A percentile compares a stretch with the other conserved stretches of the same genome.
Evolutionary conservation across 768 basidiomycete species (phyloP).

Genomic region (Tephrocybe sp.): DNA sequence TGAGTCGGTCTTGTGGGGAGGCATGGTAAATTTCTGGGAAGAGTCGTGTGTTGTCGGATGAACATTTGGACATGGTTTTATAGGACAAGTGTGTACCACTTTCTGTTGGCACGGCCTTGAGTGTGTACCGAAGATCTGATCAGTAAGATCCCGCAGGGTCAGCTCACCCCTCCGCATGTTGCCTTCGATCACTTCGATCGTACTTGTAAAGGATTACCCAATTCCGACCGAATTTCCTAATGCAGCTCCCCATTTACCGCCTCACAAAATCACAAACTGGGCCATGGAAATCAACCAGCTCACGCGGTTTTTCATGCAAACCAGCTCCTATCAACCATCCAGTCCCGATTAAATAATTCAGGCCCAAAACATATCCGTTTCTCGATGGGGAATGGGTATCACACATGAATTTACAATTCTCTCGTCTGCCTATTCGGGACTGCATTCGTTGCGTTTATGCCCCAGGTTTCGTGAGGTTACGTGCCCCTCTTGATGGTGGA

Average conservation of each 20-base stretch:
- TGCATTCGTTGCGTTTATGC: too few relatives aligned
- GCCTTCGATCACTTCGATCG: constrained; percentile 9
- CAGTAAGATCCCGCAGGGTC: constrained; percentile 1
- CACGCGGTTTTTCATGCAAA: too few relatives aligned
- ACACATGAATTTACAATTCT: constrained; percentile 1
- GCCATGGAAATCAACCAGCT: too few relatives aligned
- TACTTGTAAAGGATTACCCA: constrained; percentile 7
- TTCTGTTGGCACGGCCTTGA: constrained; percentile 7
- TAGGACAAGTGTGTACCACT: neutral
- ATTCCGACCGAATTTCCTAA: constrained; percentile 11
- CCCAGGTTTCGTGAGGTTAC: too few relatives aligned
- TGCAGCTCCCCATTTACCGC: neutral
- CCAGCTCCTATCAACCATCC: too few relatives aligned
- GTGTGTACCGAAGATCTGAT: constrained; percentile 8
- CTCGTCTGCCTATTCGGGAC: neutral
- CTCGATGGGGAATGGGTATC: neutral
- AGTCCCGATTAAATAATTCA: too few relatives aligned
- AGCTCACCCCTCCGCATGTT: neutral
- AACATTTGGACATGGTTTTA: constrained; percentile 1
- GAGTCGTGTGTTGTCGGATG: neutral
- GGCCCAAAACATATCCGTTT: too few relatives aligned
- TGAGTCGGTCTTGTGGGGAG: constrained; percentile 19
- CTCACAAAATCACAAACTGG: neutral
- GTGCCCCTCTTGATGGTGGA: too few relatives aligned
- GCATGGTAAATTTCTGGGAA: constrained; percentile 9